Evolutionary conservation across 176 grass and related monocot genomes (phyloP).

Genomic region (Echinochloa phyllopogon): DNA sequence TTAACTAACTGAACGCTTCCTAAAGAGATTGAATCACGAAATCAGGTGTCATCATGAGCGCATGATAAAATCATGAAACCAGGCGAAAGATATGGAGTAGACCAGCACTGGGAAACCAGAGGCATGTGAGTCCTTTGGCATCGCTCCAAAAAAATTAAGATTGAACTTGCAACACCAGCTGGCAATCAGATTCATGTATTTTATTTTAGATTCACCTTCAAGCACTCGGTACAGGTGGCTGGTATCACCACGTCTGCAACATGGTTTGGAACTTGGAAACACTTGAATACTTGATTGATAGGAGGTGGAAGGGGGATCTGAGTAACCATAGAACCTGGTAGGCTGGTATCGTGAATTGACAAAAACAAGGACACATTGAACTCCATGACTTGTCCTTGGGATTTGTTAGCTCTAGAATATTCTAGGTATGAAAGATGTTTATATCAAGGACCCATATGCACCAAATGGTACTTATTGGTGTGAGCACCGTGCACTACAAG

Average conservation of each 20-base stretch:
- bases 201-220: not conserved
- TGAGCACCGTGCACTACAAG: constrained; percentile 38
- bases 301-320: not conserved
- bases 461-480: constrained; percentile 25
- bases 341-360: not conserved
- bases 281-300: not conserved
- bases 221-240: not conserved
- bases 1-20: not conserved
- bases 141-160: constrained; percentile 22
- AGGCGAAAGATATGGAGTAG: not conserved
- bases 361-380: constrained; percentile 2
- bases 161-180: constrained; percentile 25
- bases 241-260: not conserved
- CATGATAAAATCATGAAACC: constrained; percentile 24
- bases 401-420: constrained; percentile 1
- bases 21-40: not conserved
- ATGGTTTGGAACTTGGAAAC: constrained; percentile 5
- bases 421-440: constrained; percentile 24
- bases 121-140: not conserved
- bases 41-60: constrained; percentile 5
- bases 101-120: not conserved
- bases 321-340: not conserved
- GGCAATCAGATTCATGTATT: not conserved
- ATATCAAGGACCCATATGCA: constrained; percentile 34
- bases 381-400: not conserved